These are phyloP conservation scores for Raffaelea arxii DNA, from an alignment of 2,329 filamentous ascomycete species.

Conservation along the genomic window DNA sequence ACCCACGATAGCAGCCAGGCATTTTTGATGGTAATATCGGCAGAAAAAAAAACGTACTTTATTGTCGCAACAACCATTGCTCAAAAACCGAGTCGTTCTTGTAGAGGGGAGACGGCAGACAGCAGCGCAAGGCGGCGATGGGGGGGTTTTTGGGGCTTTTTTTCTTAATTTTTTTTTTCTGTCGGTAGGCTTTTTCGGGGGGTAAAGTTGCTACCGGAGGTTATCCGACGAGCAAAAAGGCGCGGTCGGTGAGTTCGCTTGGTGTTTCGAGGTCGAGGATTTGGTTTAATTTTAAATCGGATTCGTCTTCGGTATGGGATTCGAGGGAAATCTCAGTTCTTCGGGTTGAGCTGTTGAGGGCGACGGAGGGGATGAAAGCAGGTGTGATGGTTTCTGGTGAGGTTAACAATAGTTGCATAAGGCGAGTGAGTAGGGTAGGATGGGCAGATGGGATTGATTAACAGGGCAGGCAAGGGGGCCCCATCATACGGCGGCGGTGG, in stretches of 20 bases:
- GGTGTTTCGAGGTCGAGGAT: background rate
- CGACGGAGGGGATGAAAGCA: background rate
- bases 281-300: background rate
- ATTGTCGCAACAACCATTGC: conserved; percentile 56
- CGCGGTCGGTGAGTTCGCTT: background rate
- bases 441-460: background rate
- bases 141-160: background rate
- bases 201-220: too few relatives aligned
- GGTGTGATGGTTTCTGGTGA: background rate
- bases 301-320: too few relatives aligned
- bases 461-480: background rate
- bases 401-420: conserved; percentile 1
- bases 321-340: background rate
- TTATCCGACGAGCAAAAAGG: background rate
- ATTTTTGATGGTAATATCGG: background rate
- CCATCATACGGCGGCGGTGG: background rate
- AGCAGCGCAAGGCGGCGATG: background rate
- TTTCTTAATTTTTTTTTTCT: background rate
- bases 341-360: background rate
- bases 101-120: background rate
- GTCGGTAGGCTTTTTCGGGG: background rate
- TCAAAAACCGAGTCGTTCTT: conserved; percentile 17
- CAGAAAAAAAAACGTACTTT: conserved; percentile 38
- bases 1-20: background rate
- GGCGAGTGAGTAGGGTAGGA: conserved; percentile 2